Conservation (phyloP, 2,329 filamentous ascomycete genomes). For the Venturia carpophila region DNA sequence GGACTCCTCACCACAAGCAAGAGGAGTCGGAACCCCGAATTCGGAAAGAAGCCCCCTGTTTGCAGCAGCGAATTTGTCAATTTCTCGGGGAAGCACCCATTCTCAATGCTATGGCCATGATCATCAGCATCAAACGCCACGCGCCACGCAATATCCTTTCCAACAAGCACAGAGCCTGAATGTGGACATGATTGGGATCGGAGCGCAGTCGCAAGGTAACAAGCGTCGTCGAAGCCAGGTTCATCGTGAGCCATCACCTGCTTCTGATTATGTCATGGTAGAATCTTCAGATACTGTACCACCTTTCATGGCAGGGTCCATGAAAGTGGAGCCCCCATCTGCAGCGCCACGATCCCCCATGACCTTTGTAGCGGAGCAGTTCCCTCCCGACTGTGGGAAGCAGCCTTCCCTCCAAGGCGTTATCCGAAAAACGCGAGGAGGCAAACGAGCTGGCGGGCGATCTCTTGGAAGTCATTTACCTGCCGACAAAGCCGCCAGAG, state of each 20-base stretch:
- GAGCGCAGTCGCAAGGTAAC: slow-evolving; percentile 5
- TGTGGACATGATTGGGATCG: background rate
- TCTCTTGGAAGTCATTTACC: slow-evolving; percentile 33
- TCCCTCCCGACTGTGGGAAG: background rate
- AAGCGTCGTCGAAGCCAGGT: slow-evolving; percentile 7
- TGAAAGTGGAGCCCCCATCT: background rate
- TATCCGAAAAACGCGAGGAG: slow-evolving; percentile 20
- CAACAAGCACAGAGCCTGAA: background rate
- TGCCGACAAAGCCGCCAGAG: slow-evolving; percentile 33
- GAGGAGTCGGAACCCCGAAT: background rate
- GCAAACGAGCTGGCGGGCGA: slow-evolving; percentile 30
- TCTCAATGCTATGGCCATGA: background rate
- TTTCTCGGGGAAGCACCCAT: background rate
- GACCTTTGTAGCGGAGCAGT: slow-evolving; percentile 5
- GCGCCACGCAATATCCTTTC: slow-evolving; percentile 4
- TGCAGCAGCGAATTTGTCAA: background rate
- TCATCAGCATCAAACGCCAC: slow-evolving; percentile 7
- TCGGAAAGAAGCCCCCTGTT: background rate
- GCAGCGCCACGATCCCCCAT: background rate
- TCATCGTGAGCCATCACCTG: slow-evolving; percentile 13
- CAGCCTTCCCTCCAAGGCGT: background rate
- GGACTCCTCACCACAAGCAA: slow-evolving; percentile 11
- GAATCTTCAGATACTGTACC: background rate
- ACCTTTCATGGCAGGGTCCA: background rate
- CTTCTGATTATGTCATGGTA: slow-evolving; percentile 13